Conservation (phyloP, 768 basidiomycete species). For the Xanthoconium purpureum region DNA sequence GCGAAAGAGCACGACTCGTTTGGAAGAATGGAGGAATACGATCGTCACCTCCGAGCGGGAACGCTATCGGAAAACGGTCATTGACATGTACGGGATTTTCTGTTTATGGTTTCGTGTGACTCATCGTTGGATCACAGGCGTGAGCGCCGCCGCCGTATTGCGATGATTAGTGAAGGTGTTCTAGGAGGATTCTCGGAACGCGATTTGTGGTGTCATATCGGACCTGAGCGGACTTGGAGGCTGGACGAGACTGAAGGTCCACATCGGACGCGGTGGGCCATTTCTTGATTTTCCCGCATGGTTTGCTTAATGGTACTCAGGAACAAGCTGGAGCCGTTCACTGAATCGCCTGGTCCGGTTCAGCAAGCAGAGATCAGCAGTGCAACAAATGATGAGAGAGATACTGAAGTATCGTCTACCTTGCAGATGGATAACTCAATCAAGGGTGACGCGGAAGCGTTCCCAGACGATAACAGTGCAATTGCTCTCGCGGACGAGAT, state of each 20-base stretch:
- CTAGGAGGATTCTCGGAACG: constrained; percentile 67
- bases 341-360: constrained; percentile 41
- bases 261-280: constrained; percentile 69
- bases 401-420: constrained; percentile 44
- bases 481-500: constrained; percentile 70
- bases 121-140: constrained; percentile 43
- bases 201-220: constrained; percentile 73
- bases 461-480: constrained; percentile 14
- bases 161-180: constrained; percentile 58
- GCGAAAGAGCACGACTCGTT: constrained; percentile 58
- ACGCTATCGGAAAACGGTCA: constrained; percentile 61
- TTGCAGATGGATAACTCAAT: constrained; percentile 23
- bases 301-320: constrained; percentile 36
- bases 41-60: constrained; percentile 70
- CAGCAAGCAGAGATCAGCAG: constrained; percentile 12
- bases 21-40: constrained; percentile 71
- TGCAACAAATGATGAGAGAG: constrained; percentile 41
- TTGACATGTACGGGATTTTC: constrained; percentile 58
- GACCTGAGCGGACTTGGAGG: constrained; percentile 57
- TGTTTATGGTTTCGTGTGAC: background rate
- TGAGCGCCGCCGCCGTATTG: constrained; percentile 71
- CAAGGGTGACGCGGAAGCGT: constrained; percentile 14
- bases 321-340: constrained; percentile 72
- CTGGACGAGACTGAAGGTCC: constrained; percentile 93
- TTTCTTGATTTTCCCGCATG: background rate